A percentile compares a stretch with the other conserved stretches of the same genome.
Evolutionary conservation across 2,329 filamentous ascomycete genomes (phyloP).

Genomic region (Aschersonia sp.): DNA sequence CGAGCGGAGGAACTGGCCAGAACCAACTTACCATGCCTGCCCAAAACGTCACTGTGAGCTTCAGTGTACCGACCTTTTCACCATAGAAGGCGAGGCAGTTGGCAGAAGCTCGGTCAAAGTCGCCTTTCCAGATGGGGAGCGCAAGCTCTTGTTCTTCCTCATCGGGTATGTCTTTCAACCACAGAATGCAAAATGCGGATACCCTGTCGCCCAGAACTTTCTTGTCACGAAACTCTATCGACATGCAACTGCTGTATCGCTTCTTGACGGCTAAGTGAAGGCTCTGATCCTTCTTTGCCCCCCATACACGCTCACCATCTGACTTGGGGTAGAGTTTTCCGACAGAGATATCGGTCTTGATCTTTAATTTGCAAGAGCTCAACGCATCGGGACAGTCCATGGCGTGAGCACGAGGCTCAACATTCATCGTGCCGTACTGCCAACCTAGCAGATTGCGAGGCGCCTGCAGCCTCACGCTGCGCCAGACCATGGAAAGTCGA

Average conservation of each 20-base stretch:
- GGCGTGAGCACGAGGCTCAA: constrained; percentile 34
- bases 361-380: constrained; percentile 37
- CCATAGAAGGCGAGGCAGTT: constrained; percentile 29
- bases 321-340: constrained; percentile 39
- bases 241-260: constrained; percentile 40
- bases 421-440: constrained; percentile 57
- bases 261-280: constrained; percentile 41
- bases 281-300: constrained; percentile 27
- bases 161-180: constrained; percentile 56
- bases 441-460: constrained; percentile 48
- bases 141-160: constrained; percentile 46
- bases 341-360: constrained; percentile 40
- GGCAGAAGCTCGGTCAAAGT: constrained; percentile 29
- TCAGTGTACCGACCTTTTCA: constrained; percentile 29
- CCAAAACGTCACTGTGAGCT: constrained; percentile 21
- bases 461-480: constrained; percentile 49
- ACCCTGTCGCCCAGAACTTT: constrained; percentile 35
- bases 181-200: constrained; percentile 47
- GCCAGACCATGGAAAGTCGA: constrained; percentile 58
- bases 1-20: neutral
- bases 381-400: constrained; percentile 32
- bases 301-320: constrained; percentile 35
- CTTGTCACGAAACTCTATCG: constrained; percentile 36
- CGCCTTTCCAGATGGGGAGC: constrained; percentile 52
- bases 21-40: constrained; percentile 17